A percentile compares a stretch with the other conserved stretches of the same genome.
Evolutionary conservation across 2,329 filamentous ascomycete species (phyloP).

Genomic region (Fusarium fujikuroi): DNA sequence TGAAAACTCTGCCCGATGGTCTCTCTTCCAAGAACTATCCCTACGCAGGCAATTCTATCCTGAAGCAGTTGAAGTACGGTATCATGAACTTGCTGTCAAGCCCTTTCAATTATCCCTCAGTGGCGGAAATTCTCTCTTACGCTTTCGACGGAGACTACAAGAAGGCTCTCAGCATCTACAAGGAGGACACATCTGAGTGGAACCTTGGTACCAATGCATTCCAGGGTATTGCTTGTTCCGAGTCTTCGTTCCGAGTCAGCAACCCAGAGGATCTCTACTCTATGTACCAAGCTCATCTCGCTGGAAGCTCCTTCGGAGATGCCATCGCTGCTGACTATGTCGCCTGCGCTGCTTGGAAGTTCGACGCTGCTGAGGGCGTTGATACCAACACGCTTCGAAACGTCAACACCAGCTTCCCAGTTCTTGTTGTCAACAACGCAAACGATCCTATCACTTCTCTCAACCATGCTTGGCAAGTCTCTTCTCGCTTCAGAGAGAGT

Average conservation of each 20-base stretch:
- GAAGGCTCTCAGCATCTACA: constrained; percentile 9
- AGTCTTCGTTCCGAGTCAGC: constrained; percentile 21
- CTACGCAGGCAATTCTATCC: constrained; percentile 15
- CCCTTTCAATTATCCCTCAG: constrained; percentile 3
- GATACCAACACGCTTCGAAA: constrained; percentile 24
- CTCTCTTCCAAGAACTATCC: constrained; percentile 4
- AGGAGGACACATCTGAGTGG: constrained; percentile 20
- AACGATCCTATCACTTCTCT: constrained; percentile 37
- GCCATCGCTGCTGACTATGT: constrained; percentile 4
- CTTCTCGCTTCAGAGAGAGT: constrained; percentile 30
- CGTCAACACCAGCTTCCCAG: constrained; percentile 33
- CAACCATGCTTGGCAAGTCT: constrained; percentile 26
- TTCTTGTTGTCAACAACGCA: constrained; percentile 33
- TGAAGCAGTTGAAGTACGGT: constrained; percentile 15
- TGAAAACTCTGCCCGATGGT: constrained; percentile 3
- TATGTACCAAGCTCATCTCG: constrained; percentile 9
- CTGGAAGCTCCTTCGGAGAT: constrained; percentile 30
- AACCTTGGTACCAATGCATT: constrained; percentile 19
- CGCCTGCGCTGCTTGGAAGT: constrained; percentile 24
- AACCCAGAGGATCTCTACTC: constrained; percentile 23
- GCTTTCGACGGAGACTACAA: constrained; percentile 16
- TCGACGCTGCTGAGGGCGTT: constrained; percentile 24
- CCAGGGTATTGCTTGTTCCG: constrained; percentile 27
- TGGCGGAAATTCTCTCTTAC: constrained; percentile 7
- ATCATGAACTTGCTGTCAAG: constrained; percentile 17